Percentiles rank a stretch among this genome's conserved stretches.
phyloP scores from a whole-genome alignment of 768 basidiomycete species.

The Macrolepiota fuliginosa region DNA sequence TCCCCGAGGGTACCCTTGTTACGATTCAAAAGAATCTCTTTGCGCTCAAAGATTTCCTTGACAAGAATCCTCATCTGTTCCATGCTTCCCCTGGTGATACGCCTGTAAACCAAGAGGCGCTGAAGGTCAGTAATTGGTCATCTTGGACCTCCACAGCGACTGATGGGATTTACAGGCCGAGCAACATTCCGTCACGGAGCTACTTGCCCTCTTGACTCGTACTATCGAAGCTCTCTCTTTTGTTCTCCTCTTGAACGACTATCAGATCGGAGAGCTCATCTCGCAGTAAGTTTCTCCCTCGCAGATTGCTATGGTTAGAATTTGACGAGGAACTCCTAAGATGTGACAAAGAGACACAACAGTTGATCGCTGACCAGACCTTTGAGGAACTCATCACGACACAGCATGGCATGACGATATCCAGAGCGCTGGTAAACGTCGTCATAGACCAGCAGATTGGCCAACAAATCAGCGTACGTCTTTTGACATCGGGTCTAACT shows the following conservation, averaged over 20 bases:
- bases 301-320: slow-evolving; percentile 5
- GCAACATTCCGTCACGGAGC: slow-evolving; percentile 75
- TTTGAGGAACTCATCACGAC: slow-evolving; percentile 88
- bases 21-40: slow-evolving; percentile 79
- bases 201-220: slow-evolving; percentile 72
- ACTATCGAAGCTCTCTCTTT: slow-evolving; percentile 95
- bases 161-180: slow-evolving; percentile 57
- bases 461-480: slow-evolving; percentile 87
- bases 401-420: slow-evolving; percentile 82
- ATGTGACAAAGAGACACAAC: slow-evolving; percentile 72
- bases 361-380: slow-evolving; percentile 64
- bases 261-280: slow-evolving; percentile 82
- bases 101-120: slow-evolving; percentile 73
- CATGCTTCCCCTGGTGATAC: slow-evolving; percentile 76
- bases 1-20: slow-evolving; percentile 61
- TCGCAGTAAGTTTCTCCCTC: slow-evolving; percentile 53
- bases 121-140: slow-evolving; percentile 58
- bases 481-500: background rate
- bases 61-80: slow-evolving; percentile 83
- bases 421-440: slow-evolving; percentile 87
- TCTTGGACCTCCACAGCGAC: background rate
- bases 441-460: slow-evolving; percentile 98
- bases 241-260: slow-evolving; percentile 87
- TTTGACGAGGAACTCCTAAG: slow-evolving; percentile 32
- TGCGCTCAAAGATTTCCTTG: slow-evolving; percentile 72